phyloP scores from a whole-genome alignment of 495 filamentous ascomycete species.

The Talaromyces ruber region DNA sequence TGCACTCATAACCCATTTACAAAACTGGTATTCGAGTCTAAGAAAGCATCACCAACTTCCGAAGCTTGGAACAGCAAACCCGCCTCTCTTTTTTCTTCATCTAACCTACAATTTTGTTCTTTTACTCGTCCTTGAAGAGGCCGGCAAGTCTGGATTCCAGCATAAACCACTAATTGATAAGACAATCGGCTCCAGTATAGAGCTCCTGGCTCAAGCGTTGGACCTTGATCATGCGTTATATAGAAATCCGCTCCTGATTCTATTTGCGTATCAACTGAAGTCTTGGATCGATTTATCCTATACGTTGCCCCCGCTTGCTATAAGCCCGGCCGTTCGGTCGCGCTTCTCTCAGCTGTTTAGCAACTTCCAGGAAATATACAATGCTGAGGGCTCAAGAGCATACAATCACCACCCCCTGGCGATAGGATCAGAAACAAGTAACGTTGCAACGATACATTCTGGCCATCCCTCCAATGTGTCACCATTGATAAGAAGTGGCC shows the following conservation, averaged over 20 bases:
- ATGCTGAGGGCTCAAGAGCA: neutral
- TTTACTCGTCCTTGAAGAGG: slow-evolving; percentile 8
- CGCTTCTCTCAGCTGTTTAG: neutral
- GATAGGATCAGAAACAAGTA: neutral
- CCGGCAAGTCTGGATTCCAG: neutral
- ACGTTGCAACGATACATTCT: neutral
- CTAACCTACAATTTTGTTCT: slow-evolving; percentile 12
- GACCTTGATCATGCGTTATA: slow-evolving; percentile 7
- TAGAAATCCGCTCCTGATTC: slow-evolving; percentile 11
- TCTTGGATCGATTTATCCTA: neutral
- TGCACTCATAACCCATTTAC: neutral
- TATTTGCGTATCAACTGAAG: slow-evolving; percentile 14
- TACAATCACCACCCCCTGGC: neutral
- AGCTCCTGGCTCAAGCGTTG: slow-evolving; percentile 12
- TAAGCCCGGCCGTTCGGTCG: neutral
- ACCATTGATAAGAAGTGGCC: neutral
- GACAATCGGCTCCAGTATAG: slow-evolving; percentile 7
- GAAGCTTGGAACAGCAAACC: neutral
- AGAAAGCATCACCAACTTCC: slow-evolving; percentile 1
- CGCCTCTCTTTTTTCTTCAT: slow-evolving; percentile 15
- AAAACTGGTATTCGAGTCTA: neutral
- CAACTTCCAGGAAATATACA: neutral
- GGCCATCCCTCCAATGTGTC: neutral
- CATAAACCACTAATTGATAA: slow-evolving; percentile 1
- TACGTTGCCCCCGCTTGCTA: neutral